phyloP scores from a whole-genome alignment of 139 green algal species.

The Picochlorum sp. region DNA sequence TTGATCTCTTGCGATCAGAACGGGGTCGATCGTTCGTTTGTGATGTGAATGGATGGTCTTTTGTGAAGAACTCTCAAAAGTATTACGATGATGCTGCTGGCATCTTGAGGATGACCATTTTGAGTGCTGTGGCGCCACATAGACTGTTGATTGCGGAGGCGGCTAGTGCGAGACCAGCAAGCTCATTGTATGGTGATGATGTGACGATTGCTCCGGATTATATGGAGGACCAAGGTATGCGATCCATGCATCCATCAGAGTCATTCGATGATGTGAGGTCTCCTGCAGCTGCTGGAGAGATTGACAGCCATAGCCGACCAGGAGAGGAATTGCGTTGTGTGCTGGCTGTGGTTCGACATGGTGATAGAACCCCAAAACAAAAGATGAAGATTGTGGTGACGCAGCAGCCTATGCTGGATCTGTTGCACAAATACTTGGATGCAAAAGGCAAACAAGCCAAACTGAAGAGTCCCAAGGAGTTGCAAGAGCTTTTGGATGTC shows the following conservation, averaged over 20 bases:
- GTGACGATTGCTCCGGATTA: neutral
- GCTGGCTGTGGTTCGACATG: conserved; percentile 79
- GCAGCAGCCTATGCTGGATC: conserved; percentile 66
- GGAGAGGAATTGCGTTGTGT: conserved; percentile 88
- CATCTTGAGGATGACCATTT: conserved; percentile 63
- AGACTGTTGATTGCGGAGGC: conserved; percentile 39
- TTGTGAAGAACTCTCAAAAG: conserved; percentile 98
- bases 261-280: conserved; percentile 14
- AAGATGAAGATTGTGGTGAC: conserved; percentile 93
- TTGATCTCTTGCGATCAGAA: conserved; percentile 81
- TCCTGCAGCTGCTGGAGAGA: conserved; percentile 1
- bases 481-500: conserved; percentile 89
- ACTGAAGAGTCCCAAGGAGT: conserved; percentile 91
- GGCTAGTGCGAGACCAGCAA: conserved; percentile 8
- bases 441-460: conserved; percentile 92
- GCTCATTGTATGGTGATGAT: neutral
- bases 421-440: conserved; percentile 81
- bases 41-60: conserved; percentile 98
- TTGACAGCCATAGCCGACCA: conserved; percentile 11
- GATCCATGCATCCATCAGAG: conserved; percentile 1
- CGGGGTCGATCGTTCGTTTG: conserved; percentile 85
- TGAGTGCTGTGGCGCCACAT: conserved; percentile 65
- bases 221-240: neutral
- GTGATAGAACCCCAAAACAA: conserved; percentile 97
- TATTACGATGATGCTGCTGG: conserved; percentile 89